Evolutionary conservation across 305 asterid species (phyloP), one percentile per base, ranked within the genome.

Genomic region (Fraxinus nigra): DNA sequence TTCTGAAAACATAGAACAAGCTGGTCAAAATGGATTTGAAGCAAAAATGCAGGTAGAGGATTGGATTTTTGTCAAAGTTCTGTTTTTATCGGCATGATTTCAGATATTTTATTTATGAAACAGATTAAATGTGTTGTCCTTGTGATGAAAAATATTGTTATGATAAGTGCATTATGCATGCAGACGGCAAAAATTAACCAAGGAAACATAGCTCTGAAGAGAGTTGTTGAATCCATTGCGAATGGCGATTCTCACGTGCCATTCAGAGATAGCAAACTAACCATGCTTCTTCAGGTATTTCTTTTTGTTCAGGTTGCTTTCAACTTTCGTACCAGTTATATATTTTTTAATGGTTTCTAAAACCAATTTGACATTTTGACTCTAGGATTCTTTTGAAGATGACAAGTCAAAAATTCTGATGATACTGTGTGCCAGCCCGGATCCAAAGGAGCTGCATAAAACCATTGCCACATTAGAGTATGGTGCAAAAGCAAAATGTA

Each of bases 171-270:
- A n/a, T 69, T 67, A 30, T 69, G 75, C 16, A 24, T 85, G 87
- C 95, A 95, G 98, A 95, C 99, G 3, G 98, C 89, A 2, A 95
- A 95, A 86, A 95, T 95, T 75, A 95, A 95, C 85, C 99, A 94
- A 82, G 99, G 99, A 7, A 95, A 95, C 80, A 92, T 87, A 70
- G 97, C 99, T 5, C 84, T 95, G 80, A 95, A 93, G 82, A 89
- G 99, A 84, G 99, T 95, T 46, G 99, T 95, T 35, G 99, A 95
- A 80, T 95, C 99, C 2, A 95, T 95, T 30, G 98, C 99, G 1
- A 96, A 96, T 81, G 97, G 98, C 5, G 99, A 96, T 85, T 93
- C 98, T 26, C 99, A 96, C 18, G 99, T 96, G 56, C 98, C 99
- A 0, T 96, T 96, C 81, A 92, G 99, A 79, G 99, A 96, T 78